Evolutionary conservation across 2,329 filamentous ascomycete genomes (phyloP), one percentile per base, ranked within the genome.

Genomic region (Pleurostoma richardsiae): DNA sequence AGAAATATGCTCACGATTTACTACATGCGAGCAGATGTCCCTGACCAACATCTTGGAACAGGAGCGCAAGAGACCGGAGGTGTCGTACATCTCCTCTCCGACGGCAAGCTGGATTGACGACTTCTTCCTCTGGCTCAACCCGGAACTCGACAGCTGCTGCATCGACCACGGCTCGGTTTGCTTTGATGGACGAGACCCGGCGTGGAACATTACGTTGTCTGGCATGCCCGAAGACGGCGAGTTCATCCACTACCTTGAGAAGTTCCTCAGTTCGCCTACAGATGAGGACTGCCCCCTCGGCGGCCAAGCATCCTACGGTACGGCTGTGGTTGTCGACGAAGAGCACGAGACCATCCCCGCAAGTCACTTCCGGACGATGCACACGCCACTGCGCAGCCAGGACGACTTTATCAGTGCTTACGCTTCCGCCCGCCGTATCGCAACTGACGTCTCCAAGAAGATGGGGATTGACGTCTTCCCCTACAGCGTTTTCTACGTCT

Each of bases 401-500:
- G 75, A 85, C 7, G 92, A 97, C 63, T 97, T 97, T 56, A 99
- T 99, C 67, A 77, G 83, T 29, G 90, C 94, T 0, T 96, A 97
- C 64, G 83, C 86, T 4, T 82, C 92, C 1, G 94, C 94, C 3
- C 87, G 92, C 19, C 88, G 94, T 50, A 96, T 99, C 52, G 84
- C 92, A 0, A 71, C 82, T 10, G 85, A 87, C 29, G 84, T 99
- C 44, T 85, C 78, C 10, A 68, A 79, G 45, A 75, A 78, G 44
- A 91, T 90, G 4, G 80, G 83, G 4, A 82, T 88, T 27, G 84
- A 94, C 28, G 85, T 99, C 3, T 99, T 99, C 76, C 90, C 94
- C 0, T 99, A 99, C 71, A 95, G 89, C 56, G 85, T 96, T 50
- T 96, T 96, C 65, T 99, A 99, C 72, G 91, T 99, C 64, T 99